Evolutionary conservation across 164 flowering plant species (phyloP), one percentile per base, ranked within the genome.

Genomic region (Macadamia tetraphylla): DNA sequence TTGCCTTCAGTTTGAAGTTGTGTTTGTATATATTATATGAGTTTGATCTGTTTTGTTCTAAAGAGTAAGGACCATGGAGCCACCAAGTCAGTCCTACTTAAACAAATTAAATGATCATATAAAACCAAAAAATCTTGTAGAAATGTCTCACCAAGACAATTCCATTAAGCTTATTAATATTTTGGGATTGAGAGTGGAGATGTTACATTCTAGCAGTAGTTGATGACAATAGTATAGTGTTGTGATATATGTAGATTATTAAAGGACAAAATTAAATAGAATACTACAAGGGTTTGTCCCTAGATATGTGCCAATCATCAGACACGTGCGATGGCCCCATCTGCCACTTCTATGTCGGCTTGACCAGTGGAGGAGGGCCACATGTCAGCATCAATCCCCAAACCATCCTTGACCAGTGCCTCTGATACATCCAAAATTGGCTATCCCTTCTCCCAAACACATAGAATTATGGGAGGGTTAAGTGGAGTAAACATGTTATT

Each of bases 301-400:
- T 59, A 73, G 61, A 53, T 62, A 63, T 74, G 3, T 60, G 70
- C 63, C 32, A 69, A 79, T 75, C 76, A 76, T 74, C 66, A 69
- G 62, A 76, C 81, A 80, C 78, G 86, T 79, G 85, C 76, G 18
- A 17, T 17, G 51, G 64, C 62, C 80, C 86, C 83, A 82, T 57
- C 1, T 55, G 81, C 57, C 74, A 74, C 67, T 66, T 71, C n/a
- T 63, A 71, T 85, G 88, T 81, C 88, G 78, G 81, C 75, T 85
- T 82, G 82, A 81, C 83, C 57, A 71, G 72, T 74, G 76, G 14
- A 9, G 35, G 67, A 43, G 55, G 62, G 55, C 53, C 71, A 73
- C 74, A 58, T 58, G 65, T 74, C 74, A n/a, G n/a, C 73, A 67
- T 75, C 80, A 76, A 71, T 68, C 62, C 70, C 73, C 77, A 64